A percentile compares a stretch with the other conserved stretches of the same genome.
Evolutionary conservation across 2,329 filamentous ascomycete genomes (phyloP).

Genomic region (Exophiala phaeomuriformis): DNA sequence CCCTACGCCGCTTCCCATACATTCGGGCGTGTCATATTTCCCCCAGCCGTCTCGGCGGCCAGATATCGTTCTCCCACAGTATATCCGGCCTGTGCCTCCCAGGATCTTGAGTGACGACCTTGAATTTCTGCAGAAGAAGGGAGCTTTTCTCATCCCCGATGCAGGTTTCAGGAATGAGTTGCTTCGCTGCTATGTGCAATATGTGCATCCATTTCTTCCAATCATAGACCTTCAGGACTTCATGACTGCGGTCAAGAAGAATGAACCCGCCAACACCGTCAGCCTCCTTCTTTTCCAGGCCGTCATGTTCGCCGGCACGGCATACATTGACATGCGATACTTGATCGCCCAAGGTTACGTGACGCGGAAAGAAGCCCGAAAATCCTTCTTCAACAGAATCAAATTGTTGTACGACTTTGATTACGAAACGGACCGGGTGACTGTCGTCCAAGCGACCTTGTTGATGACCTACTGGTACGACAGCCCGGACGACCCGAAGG

Average conservation of each 20-base stretch:
- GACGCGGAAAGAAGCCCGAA: slow-evolving; percentile 72
- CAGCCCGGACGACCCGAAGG: slow-evolving; percentile 92
- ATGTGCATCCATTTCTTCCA: slow-evolving; percentile 91
- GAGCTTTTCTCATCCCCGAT: slow-evolving; percentile 69
- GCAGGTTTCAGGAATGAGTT: slow-evolving; percentile 68
- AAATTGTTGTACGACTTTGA: slow-evolving; percentile 90
- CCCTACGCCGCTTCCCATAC: slow-evolving; percentile 33
- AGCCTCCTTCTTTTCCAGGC: slow-evolving; percentile 88
- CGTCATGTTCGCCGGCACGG: slow-evolving; percentile 87
- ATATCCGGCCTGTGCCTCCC: slow-evolving; percentile 70
- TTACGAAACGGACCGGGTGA: slow-evolving; percentile 82
- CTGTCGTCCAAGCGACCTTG: slow-evolving; percentile 78
- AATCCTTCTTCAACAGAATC: slow-evolving; percentile 77
- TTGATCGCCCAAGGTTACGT: slow-evolving; percentile 70
- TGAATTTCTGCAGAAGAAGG: slow-evolving; percentile 74
- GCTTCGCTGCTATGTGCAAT: slow-evolving; percentile 75
- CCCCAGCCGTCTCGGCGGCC: slow-evolving; percentile 45
- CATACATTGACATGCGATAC: slow-evolving; percentile 74
- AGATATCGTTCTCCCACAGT: slow-evolving; percentile 51
- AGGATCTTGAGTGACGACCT: slow-evolving; percentile 76
- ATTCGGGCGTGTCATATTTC: slow-evolving; percentile 30
- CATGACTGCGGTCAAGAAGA: slow-evolving; percentile 50
- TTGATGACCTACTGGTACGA: slow-evolving; percentile 98
- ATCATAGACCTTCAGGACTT: slow-evolving; percentile 63
- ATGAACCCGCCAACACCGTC: slow-evolving; percentile 63